Percentiles rank a stretch among this genome's conserved stretches.
Conservation (phyloP, 116 monocot species). For the Posidonia oceanica region DNA sequence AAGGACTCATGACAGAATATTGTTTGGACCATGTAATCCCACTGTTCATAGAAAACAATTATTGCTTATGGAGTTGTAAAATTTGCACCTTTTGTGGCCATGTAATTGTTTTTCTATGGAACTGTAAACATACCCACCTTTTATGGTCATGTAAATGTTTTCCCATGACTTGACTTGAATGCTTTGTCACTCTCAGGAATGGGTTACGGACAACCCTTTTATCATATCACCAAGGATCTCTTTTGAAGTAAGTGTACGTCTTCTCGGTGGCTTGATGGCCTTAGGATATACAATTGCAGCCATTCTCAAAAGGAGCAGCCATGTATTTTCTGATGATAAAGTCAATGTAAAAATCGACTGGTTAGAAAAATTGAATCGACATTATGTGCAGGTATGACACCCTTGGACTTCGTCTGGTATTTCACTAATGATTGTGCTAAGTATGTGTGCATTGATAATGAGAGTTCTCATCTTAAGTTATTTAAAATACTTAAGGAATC, state of each 20-base stretch:
- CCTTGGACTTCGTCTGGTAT: neutral
- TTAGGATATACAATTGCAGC: conserved; percentile 42
- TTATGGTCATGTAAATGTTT: neutral
- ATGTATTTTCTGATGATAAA: conserved; percentile 31
- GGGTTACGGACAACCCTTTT: conserved; percentile 87
- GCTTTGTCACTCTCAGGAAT: conserved; percentile 39
- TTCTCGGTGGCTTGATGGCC: conserved; percentile 57
- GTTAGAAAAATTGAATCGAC: conserved; percentile 37
- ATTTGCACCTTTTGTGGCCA: no score
- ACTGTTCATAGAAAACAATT: no score
- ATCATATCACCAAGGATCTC: conserved; percentile 94
- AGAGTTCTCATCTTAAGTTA: no score
- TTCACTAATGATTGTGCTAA: no score
- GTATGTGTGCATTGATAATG: no score
- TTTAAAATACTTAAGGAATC: no score
- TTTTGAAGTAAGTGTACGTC: conserved; percentile 92
- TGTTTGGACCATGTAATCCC: no score
- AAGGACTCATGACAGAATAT: no score
- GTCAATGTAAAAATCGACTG: conserved; percentile 40
- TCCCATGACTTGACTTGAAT: neutral
- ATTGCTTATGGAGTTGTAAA: no score
- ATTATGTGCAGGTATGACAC: conserved; percentile 50
- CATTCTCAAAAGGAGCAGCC: conserved; percentile 41
- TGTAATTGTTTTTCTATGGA: no score
- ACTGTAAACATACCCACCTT: no score